Evolutionary conservation across 2,329 filamentous ascomycete genomes (phyloP), one percentile per base, ranked within the genome.

Genomic region (Colletotrichum sp.): DNA sequence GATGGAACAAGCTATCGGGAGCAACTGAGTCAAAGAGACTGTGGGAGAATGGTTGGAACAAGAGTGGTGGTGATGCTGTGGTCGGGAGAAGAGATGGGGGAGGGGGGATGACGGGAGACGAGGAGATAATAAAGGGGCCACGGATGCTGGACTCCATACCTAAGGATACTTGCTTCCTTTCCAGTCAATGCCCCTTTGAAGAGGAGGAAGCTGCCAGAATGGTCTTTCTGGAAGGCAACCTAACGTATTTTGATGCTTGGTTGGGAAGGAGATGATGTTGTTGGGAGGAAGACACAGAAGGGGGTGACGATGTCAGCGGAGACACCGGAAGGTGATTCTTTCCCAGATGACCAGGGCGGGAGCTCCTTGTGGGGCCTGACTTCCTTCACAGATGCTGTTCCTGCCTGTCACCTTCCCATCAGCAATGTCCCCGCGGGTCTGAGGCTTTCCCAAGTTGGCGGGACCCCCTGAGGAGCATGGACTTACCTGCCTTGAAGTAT

Each of bases 1-100:
- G 87, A 90, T 90, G 88, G 88, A 88, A 87, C 87, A 85, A 90
- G 88, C 88, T 91, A 90, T 88, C 86, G 62, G 71, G 84, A 90
- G 88, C 90, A 91, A 91, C 80, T 76, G 79, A 80, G 82, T 82
- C 82, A 79, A 87, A 88, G 86, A 87, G 86, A 86, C 81, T 84
- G 66, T 59, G 70, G 44, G 65, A 39, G 69, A 57, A 66, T 70
- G 84, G 82, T 82, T 84, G 49, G 76, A 66, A 73, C 65, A 77
- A 66, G 69, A 66, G 74, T 83, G 86, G 84, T 84, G 88, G 84
- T 84, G 88, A 88, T 90, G 88, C 85, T 89, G 85, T 85, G 83
- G 83, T 64, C 62, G 30, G 62, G 73, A 74, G 66, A 71, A 68
- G 68, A 71, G 59, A 55, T n/a, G 30, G 59, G 36, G 13, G 59